phyloP scores from a whole-genome alignment of 768 basidiomycete species.

The Tylopilus intermedius region DNA sequence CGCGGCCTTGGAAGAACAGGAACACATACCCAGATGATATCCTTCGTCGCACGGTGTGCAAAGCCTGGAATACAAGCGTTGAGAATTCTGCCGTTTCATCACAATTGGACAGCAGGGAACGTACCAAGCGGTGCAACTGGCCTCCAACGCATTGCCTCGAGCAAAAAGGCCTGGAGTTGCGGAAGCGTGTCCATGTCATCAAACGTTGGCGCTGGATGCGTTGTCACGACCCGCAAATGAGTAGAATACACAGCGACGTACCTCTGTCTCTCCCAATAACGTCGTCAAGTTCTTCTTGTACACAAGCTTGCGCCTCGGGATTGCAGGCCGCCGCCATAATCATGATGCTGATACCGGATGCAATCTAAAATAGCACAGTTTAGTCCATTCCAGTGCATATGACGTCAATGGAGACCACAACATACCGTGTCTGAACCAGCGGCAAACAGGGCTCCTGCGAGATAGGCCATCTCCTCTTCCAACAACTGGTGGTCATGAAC shows the following conservation, averaged over 20 bases:
- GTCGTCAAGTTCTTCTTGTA: constrained; percentile 48
- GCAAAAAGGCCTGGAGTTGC: constrained; percentile 32
- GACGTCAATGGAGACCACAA: background rate
- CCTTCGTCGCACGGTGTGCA: constrained; percentile 52
- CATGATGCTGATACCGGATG: constrained; percentile 45
- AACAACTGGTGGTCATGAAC: constrained; percentile 45
- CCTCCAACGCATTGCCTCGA: constrained; percentile 34
- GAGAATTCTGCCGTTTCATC: background rate
- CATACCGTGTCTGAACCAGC: constrained; percentile 51
- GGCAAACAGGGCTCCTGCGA: constrained; percentile 57
- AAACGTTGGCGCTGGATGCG: constrained; percentile 30
- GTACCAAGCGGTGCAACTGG: constrained; percentile 28
- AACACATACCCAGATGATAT: constrained; percentile 50
- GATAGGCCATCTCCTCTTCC: constrained; percentile 50
- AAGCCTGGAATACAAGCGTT: constrained; percentile 35
- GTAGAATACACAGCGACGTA: background rate
- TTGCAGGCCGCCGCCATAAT: constrained; percentile 47
- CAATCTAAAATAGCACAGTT: constrained; percentile 29
- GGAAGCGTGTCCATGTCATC: constrained; percentile 29
- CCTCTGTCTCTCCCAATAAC: constrained; percentile 39
- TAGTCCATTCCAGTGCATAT: background rate
- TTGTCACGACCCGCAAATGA: background rate
- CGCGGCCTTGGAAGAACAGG: background rate
- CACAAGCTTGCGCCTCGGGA: constrained; percentile 42
- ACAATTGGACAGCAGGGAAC: background rate